These are phyloP conservation scores for Globisporangium lucens DNA, from an alignment of 352 stramenopile species.

Conservation along the genomic window DNA sequence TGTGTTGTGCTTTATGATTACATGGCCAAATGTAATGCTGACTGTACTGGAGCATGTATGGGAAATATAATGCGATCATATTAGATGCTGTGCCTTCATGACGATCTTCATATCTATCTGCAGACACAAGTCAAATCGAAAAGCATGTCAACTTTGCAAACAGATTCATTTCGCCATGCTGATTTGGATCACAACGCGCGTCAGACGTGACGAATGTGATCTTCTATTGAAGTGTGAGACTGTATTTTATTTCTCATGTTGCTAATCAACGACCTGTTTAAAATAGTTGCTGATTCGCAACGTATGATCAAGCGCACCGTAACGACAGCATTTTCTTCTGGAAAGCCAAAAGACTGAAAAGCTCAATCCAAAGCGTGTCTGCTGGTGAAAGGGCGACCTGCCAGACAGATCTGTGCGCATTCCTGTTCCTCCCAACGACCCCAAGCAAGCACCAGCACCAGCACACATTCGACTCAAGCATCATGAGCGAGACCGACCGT, in stretches of 20 bases:
- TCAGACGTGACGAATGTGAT: background rate
- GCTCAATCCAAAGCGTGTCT: background rate
- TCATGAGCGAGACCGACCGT: constrained; percentile 70
- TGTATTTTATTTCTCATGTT: background rate
- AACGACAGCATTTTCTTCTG: constrained; percentile 1
- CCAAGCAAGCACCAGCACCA: constrained; percentile 3
- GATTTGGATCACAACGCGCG: constrained; percentile 3
- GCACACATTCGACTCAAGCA: background rate
- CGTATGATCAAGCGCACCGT: background rate
- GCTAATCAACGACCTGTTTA: background rate
- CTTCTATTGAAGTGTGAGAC: background rate
- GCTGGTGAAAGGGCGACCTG: constrained; percentile 8
- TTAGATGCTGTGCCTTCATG: too few relatives aligned
- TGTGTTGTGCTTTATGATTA: background rate
- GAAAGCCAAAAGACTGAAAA: background rate
- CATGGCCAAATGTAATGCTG: background rate
- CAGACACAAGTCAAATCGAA: background rate
- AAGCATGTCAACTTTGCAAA: background rate
- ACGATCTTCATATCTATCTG: background rate
- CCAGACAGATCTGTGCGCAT: background rate
- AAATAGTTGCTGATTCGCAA: background rate
- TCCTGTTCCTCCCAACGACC: background rate
- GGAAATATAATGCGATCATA: too few relatives aligned
- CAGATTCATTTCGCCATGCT: background rate
- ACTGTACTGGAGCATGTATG: too few relatives aligned